phyloP scores from a whole-genome alignment of 495 filamentous ascomycete species.

The Penicillium antarcticum region DNA sequence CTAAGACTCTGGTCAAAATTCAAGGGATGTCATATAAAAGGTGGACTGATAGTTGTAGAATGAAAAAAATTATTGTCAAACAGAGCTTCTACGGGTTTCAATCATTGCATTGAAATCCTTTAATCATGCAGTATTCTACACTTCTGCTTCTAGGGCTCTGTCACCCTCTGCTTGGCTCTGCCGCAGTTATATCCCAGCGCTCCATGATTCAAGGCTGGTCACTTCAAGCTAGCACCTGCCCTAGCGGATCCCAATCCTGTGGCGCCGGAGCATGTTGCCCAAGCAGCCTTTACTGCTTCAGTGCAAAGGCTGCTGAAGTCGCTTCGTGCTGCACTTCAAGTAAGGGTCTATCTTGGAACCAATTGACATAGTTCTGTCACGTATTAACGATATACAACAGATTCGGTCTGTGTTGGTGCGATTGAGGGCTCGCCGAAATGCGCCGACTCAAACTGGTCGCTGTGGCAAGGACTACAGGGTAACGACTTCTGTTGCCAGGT shows the following conservation, averaged over 20 bases:
- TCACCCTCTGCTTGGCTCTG: neutral
- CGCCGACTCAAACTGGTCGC: constrained; percentile 19
- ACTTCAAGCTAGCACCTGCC: constrained; percentile 15
- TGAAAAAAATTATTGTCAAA: too few relatives aligned
- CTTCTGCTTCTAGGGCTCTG: neutral
- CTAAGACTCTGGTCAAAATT: too few relatives aligned
- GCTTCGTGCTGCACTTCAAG: constrained; percentile 16
- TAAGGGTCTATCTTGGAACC: neutral
- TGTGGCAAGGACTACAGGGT: constrained; percentile 16
- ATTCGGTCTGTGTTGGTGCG: constrained; percentile 14
- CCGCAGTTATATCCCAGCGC: neutral
- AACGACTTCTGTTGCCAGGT: constrained; percentile 20
- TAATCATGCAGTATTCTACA: too few relatives aligned
- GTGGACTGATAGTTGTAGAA: too few relatives aligned
- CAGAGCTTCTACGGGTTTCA: too few relatives aligned
- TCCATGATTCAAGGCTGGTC: constrained; percentile 16
- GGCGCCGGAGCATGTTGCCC: constrained; percentile 17
- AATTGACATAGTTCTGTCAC: neutral
- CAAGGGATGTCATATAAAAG: too few relatives aligned
- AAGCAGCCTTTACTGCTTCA: constrained; percentile 10
- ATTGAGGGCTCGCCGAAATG: constrained; percentile 14
- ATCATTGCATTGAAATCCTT: too few relatives aligned
- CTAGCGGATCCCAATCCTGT: constrained; percentile 11
- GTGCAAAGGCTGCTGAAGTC: constrained; percentile 14
- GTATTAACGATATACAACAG: neutral